Conservation (phyloP, 257 asterid species). For the Solanum bukasovii region DNA sequence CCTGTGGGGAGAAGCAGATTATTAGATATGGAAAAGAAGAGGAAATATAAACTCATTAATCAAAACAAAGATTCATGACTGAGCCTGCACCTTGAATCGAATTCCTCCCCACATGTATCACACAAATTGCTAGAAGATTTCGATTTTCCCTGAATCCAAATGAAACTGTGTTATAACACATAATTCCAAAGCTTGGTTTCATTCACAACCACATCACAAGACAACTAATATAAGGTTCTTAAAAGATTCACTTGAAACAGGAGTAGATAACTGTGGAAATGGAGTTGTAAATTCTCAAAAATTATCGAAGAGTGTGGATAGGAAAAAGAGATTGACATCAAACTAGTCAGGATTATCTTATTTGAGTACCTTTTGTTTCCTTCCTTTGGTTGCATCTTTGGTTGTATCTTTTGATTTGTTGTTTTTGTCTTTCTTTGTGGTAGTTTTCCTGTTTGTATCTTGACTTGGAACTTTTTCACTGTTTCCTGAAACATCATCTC, state of each 20-base stretch:
- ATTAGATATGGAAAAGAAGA: background rate
- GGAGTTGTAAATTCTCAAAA: background rate
- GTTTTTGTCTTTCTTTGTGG: conserved; percentile 42
- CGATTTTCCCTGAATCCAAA: conserved; percentile 27
- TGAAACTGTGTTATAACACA: background rate
- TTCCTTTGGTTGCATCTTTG: conserved; percentile 51
- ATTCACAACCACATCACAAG: background rate
- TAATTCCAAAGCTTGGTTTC: background rate
- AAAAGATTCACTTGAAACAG: background rate
- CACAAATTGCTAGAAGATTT: conserved; percentile 40
- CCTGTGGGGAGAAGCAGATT: conserved; percentile 28
- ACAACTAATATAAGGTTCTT: background rate
- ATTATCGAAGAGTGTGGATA: background rate
- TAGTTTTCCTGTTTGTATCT: conserved; percentile 29
- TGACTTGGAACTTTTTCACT: conserved; percentile 26
- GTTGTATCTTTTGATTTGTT: conserved; percentile 36
- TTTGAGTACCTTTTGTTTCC: conserved; percentile 60
- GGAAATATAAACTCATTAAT: background rate
- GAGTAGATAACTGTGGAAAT: background rate
- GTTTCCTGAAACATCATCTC: conserved; percentile 25
- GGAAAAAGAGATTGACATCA: background rate
- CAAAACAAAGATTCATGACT: background rate
- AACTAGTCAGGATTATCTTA: background rate
- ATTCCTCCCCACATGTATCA: conserved; percentile 76
- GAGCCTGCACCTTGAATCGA: conserved; percentile 47